phyloP scores from a whole-genome alignment of 495 filamentous ascomycete species.

The Talaromyces ruber region DNA sequence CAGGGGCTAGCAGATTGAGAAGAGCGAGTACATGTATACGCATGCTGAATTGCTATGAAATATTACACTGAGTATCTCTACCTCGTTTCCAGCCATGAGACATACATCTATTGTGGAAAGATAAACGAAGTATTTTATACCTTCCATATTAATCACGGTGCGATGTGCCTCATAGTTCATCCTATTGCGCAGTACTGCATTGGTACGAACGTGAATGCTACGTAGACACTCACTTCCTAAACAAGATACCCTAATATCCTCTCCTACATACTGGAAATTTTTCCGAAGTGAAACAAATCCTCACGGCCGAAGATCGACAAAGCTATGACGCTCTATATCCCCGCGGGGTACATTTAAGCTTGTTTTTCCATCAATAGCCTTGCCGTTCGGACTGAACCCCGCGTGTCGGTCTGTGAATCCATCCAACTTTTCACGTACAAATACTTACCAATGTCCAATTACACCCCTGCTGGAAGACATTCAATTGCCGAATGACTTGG shows the following conservation, averaged over 20 bases:
- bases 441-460: not conserved
- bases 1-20: not conserved
- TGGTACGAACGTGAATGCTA: not conserved
- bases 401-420: not conserved
- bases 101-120: not conserved
- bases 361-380: not conserved
- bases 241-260: not conserved
- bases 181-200: not conserved
- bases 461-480: not conserved
- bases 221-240: not conserved
- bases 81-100: too few species aligned
- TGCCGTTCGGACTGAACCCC: not conserved
- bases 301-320: not conserved
- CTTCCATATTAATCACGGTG: not conserved
- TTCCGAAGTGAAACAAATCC: not conserved
- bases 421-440: not conserved
- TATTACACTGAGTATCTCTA: too few species aligned
- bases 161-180: not conserved
- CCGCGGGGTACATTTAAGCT: not conserved
- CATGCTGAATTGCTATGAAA: not conserved
- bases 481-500: not conserved
- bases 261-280: not conserved
- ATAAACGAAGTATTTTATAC: not conserved
- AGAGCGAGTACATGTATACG: not conserved
- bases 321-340: not conserved